Conservation (phyloP, 1,284 basidiomycete species). For the Cutaneotrichosporon cavernicola region DNA sequence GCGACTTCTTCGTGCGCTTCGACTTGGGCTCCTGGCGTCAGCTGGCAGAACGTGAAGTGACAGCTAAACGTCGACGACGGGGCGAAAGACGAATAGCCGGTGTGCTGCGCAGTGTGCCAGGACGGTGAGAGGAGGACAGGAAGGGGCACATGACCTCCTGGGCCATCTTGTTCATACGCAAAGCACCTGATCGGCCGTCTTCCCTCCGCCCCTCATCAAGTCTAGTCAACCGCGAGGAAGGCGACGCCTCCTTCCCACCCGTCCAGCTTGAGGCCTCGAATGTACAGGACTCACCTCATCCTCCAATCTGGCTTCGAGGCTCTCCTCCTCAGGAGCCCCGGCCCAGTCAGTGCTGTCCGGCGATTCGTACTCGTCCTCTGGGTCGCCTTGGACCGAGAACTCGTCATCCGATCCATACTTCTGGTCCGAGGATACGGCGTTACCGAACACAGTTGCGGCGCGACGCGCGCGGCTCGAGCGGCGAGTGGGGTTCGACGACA, state of each 20-base stretch:
- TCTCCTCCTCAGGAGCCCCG: constrained; percentile 23
- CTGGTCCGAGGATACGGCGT: constrained; percentile 9
- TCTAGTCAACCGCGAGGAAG: neutral
- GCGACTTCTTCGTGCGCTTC: neutral
- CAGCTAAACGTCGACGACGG: neutral
- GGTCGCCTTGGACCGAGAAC: constrained; percentile 21
- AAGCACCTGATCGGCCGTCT: neutral
- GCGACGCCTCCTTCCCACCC: neutral
- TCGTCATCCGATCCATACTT: constrained; percentile 56
- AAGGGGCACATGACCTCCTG: too few relatives aligned
- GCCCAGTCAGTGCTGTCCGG: constrained; percentile 30
- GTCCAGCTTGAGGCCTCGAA: neutral
- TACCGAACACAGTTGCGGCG: constrained; percentile 2
- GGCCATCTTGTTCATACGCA: too few relatives aligned
- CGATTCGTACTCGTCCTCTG: constrained; percentile 12
- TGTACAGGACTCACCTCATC: constrained; percentile 17
- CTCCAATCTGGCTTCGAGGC: constrained; percentile 11
- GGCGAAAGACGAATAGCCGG: neutral
- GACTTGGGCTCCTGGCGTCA: constrained; percentile 3
- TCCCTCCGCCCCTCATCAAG: neutral
- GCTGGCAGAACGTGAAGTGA: neutral
- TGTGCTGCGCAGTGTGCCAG: neutral
- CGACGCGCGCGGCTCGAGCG: constrained; percentile 8
- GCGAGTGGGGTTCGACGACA: constrained; percentile 1
- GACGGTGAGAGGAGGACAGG: neutral